Evolutionary conservation across 2,329 filamentous ascomycete species (phyloP).

Genomic region (Aspergillus candidus): DNA sequence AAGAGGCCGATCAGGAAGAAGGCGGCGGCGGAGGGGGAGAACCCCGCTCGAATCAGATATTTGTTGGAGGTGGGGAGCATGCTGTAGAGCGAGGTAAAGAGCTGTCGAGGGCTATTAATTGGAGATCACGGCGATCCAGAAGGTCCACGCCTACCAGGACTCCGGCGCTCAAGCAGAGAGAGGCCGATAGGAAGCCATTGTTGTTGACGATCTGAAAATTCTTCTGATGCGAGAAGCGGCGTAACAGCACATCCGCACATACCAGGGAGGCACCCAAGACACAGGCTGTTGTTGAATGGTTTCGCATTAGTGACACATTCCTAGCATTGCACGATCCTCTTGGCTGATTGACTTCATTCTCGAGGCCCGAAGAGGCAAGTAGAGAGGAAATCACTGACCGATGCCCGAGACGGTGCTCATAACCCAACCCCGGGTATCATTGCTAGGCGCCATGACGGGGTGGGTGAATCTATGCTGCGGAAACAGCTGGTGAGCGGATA

Average conservation of each 20-base stretch:
- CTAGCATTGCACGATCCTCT: too few relatives aligned
- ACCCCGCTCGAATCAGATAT: constrained; percentile 66
- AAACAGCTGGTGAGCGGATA: not conserved
- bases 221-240: constrained; percentile 63
- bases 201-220: constrained; percentile 86
- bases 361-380: not conserved
- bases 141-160: constrained; percentile 64
- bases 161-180: constrained; percentile 86
- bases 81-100: constrained; percentile 86
- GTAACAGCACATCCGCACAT: constrained; percentile 74
- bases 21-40: constrained; percentile 59
- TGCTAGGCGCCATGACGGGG: constrained; percentile 50
- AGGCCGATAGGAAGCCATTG: constrained; percentile 78
- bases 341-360: too few relatives aligned
- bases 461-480: constrained; percentile 1
- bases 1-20: constrained; percentile 44
- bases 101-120: constrained; percentile 43
- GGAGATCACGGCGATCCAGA: too few relatives aligned
- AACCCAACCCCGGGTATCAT: constrained; percentile 90
- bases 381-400: constrained; percentile 40
- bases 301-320: not conserved
- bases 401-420: constrained; percentile 79
- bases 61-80: constrained; percentile 83
- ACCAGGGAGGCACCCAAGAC: constrained; percentile 76
- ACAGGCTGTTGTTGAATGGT: constrained; percentile 36